phyloP scores from a whole-genome alignment of 257 asterid genomes.

The Paraleonurus japonicus region DNA sequence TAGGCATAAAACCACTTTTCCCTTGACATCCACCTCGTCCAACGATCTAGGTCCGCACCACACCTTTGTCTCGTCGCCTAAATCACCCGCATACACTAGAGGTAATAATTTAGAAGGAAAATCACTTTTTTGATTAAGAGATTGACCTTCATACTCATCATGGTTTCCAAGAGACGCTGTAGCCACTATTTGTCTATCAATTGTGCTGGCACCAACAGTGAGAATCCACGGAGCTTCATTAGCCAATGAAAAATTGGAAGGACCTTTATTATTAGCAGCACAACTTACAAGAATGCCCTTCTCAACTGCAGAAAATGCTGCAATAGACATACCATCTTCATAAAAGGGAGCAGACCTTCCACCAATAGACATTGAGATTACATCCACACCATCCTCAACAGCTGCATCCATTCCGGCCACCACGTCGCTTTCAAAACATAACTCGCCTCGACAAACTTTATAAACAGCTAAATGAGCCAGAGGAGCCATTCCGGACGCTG shows the following conservation, averaged over 20 bases:
- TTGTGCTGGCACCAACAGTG: constrained; percentile 40
- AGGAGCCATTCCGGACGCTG: constrained; percentile 35
- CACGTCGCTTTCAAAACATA: constrained; percentile 14
- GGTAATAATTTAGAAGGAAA: constrained; percentile 22
- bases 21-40: constrained; percentile 7
- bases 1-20: constrained; percentile 34
- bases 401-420: constrained; percentile 30
- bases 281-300: constrained; percentile 37
- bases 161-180: constrained; percentile 32
- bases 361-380: constrained; percentile 37
- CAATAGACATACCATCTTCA: constrained; percentile 28
- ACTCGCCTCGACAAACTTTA: constrained; percentile 3
- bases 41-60: constrained; percentile 21
- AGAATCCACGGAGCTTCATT: constrained; percentile 52
- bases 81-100: constrained; percentile 14
- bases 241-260: not conserved
- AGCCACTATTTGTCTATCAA: constrained; percentile 26
- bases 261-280: constrained; percentile 36
- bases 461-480: constrained; percentile 31
- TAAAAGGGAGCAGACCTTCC: constrained; percentile 6
- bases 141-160: constrained; percentile 27
- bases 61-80: not conserved
- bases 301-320: constrained; percentile 30
- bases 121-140: constrained; percentile 19
- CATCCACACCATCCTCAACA: constrained; percentile 37